Evolutionary conservation across 306 rosid genomes (phyloP).

Genomic region (Hippophae rhamnoides): DNA sequence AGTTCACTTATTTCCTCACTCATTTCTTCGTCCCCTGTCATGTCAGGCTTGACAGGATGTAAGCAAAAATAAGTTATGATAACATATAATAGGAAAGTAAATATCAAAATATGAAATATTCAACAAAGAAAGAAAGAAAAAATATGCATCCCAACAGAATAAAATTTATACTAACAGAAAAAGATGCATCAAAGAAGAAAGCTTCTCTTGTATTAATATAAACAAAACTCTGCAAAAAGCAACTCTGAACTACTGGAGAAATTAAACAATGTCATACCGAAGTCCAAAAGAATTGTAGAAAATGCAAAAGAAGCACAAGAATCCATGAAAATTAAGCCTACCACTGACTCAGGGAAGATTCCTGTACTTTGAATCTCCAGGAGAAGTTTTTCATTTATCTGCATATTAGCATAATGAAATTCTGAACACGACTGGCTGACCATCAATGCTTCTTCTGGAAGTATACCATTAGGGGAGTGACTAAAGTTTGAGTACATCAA

Average conservation of each 20-base stretch:
- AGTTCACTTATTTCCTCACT: slow-evolving; percentile 56
- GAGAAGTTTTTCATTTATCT: slow-evolving; percentile 71
- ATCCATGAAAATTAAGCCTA: slow-evolving; percentile 26
- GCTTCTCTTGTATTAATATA: too few species aligned
- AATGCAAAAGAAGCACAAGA: neutral
- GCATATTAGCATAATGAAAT: slow-evolving; percentile 55
- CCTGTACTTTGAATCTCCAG: slow-evolving; percentile 90
- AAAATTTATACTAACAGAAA: too few species aligned
- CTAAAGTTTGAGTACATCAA: slow-evolving; percentile 38
- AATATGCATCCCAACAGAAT: too few species aligned
- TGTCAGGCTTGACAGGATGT: slow-evolving; percentile 54
- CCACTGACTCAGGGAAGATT: slow-evolving; percentile 66
- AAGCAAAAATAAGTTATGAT: slow-evolving; percentile 19
- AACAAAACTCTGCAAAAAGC: too few species aligned
- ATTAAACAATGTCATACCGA: neutral
- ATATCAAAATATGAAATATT: slow-evolving; percentile 8
- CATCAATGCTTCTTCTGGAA: slow-evolving; percentile 38
- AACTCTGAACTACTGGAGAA: too few species aligned
- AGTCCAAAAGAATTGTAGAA: slow-evolving; percentile 1
- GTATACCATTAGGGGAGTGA: slow-evolving; percentile 49
- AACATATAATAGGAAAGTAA: slow-evolving; percentile 3
- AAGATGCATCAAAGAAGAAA: too few species aligned
- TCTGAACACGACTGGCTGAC: slow-evolving; percentile 54
- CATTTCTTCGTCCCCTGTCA: slow-evolving; percentile 61
- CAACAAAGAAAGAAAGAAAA: too few species aligned